phyloP scores from a whole-genome alignment of 192 early-diverging fungal genomes.

The Glomus cerebriforme region DNA sequence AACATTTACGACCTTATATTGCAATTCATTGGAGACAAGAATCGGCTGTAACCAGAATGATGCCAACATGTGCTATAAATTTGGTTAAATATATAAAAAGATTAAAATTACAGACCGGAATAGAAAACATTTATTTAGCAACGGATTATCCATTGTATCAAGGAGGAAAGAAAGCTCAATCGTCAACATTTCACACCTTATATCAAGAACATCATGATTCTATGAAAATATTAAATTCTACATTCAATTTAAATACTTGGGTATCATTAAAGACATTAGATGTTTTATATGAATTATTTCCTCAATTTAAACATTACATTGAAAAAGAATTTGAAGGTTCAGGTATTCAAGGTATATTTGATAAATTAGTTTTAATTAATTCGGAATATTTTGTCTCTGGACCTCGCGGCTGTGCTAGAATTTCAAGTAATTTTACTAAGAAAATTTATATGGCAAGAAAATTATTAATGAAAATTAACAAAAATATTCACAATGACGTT shows the following conservation, averaged over 20 bases:
- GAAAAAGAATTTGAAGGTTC: neutral
- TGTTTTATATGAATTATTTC: neutral
- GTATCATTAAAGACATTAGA: neutral
- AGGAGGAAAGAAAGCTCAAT: slow-evolving; percentile 17
- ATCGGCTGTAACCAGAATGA: neutral
- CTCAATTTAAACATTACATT: neutral
- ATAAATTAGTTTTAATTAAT: neutral
- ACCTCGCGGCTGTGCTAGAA: neutral
- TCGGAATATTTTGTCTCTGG: neutral
- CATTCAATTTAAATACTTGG: neutral
- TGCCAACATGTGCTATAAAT: slow-evolving; percentile 32
- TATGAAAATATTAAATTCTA: slow-evolving; percentile 25
- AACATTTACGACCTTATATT: slow-evolving; percentile 26
- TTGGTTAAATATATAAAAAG: slow-evolving; percentile 30
- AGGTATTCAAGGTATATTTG: neutral
- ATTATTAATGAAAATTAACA: too few species aligned
- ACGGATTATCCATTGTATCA: slow-evolving; percentile 43
- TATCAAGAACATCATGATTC: slow-evolving; percentile 38
- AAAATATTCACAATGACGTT: neutral
- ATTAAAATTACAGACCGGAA: neutral
- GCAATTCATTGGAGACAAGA: slow-evolving; percentile 47
- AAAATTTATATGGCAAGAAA: too few species aligned
- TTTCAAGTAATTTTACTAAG: too few species aligned
- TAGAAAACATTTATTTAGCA: slow-evolving; percentile 35
- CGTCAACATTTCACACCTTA: slow-evolving; percentile 17